These are phyloP conservation scores for Fomitopsis serialis DNA, from an alignment of 768 basidiomycete species.

Conservation along the genomic window DNA sequence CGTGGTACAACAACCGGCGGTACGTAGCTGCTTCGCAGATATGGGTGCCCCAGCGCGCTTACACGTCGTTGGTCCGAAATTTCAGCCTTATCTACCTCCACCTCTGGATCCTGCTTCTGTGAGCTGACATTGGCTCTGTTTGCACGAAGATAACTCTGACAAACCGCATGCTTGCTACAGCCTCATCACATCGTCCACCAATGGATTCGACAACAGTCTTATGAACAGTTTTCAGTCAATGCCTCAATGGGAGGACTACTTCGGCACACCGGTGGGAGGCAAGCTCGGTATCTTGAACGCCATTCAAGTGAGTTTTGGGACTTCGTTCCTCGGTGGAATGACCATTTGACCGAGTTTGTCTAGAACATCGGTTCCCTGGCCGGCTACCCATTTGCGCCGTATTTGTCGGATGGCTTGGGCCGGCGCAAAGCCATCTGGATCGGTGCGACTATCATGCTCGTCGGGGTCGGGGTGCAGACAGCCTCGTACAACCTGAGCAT, in stretches of 20 bases:
- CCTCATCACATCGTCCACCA: conserved; percentile 31
- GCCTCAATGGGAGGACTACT: conserved; percentile 31
- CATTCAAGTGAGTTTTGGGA: conserved; percentile 26
- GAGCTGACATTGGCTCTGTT: neutral
- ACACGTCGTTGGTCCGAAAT: neutral
- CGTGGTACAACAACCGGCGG: conserved; percentile 8
- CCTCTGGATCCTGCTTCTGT: conserved; percentile 25
- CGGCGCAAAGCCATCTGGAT: conserved; percentile 31
- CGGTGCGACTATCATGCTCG: conserved; percentile 35
- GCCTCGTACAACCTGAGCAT: conserved; percentile 34
- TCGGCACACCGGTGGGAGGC: conserved; percentile 23
- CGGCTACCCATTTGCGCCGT: conserved; percentile 35
- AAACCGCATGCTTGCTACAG: conserved; percentile 8
- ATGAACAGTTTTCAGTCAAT: conserved; percentile 36
- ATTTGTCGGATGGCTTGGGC: conserved; percentile 36
- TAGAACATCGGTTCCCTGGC: conserved; percentile 36
- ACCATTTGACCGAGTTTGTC: no score
- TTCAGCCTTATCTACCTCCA: conserved; percentile 17
- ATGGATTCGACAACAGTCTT: conserved; percentile 36
- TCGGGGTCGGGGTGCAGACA: conserved; percentile 33
- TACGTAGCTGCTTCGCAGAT: neutral
- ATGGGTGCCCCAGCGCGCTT: neutral
- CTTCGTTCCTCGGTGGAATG: neutral
- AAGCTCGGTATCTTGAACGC: conserved; percentile 33
- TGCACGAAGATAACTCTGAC: neutral